Conservation (phyloP, 805 yeast species). For the Kregervanrija pseudodelftensis region DNA sequence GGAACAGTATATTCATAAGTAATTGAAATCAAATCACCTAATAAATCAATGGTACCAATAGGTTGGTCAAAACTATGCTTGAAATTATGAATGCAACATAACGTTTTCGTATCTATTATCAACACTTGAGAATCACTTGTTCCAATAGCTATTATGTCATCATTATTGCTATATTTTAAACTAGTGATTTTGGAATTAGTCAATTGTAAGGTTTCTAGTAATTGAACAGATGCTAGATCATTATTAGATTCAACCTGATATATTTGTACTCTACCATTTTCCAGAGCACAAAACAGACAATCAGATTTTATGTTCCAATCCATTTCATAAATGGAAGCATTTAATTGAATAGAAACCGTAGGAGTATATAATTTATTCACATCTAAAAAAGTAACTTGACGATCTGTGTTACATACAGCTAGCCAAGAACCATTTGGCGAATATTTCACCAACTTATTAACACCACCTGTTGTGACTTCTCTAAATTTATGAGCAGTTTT, state of each 20-base stretch:
- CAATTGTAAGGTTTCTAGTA: constrained; percentile 21
- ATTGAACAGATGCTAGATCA: neutral
- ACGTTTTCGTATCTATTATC: constrained; percentile 29
- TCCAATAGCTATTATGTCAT: constrained; percentile 34
- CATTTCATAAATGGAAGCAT: constrained; percentile 30
- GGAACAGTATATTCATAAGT: constrained; percentile 34
- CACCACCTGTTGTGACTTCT: neutral
- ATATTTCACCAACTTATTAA: constrained; percentile 24
- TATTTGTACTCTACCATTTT: constrained; percentile 32
- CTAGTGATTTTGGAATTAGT: constrained; percentile 35
- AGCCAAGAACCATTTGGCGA: constrained; percentile 35
- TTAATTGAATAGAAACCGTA: constrained; percentile 10
- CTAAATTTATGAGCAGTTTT: constrained; percentile 4
- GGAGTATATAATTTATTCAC: constrained; percentile 17
- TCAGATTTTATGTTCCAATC: constrained; percentile 28
- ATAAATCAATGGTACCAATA: constrained; percentile 29
- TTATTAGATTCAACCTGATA: constrained; percentile 8
- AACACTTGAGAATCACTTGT: constrained; percentile 41
- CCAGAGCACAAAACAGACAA: constrained; percentile 30
- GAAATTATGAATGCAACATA: constrained; percentile 29
- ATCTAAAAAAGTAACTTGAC: constrained; percentile 27
- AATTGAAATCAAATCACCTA: constrained; percentile 27
- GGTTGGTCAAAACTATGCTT: constrained; percentile 34
- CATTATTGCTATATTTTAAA: constrained; percentile 32
- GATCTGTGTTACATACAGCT: constrained; percentile 31